Percentiles rank a stretch among this genome's conserved stretches.
Conservation (phyloP, 768 basidiomycete species). For the Amyloporia xantha region DNA sequence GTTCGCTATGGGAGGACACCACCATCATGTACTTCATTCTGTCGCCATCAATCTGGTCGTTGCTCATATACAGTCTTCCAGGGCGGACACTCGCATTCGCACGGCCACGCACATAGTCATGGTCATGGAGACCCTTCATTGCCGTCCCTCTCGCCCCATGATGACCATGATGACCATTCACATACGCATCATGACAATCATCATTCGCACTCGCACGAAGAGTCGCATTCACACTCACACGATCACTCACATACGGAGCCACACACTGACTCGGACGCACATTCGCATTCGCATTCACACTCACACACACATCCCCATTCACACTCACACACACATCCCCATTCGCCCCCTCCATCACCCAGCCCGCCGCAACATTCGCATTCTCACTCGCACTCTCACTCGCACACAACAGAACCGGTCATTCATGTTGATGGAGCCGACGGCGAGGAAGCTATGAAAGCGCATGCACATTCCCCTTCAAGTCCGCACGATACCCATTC, state of each 20-base stretch:
- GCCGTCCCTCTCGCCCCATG: slow-evolving; percentile 5
- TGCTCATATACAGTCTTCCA: slow-evolving; percentile 11
- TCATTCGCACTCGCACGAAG: slow-evolving; percentile 4
- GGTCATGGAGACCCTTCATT: slow-evolving; percentile 22
- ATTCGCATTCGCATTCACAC: slow-evolving; percentile 18
- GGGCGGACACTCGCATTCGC: slow-evolving; percentile 50
- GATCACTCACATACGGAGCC: slow-evolving; percentile 11
- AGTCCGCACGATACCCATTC: slow-evolving; percentile 8
- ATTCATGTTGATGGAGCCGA: slow-evolving; percentile 16
- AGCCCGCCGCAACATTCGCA: slow-evolving; percentile 18
- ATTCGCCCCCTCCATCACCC: slow-evolving; percentile 12
- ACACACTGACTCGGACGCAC: slow-evolving; percentile 1
- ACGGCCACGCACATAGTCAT: slow-evolving; percentile 26
- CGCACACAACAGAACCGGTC: slow-evolving; percentile 16
- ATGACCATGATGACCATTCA: slow-evolving; percentile 19
- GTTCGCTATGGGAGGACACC: slow-evolving; percentile 97
- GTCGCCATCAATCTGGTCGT: not conserved
- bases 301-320: slow-evolving; percentile 15
- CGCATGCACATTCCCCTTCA: slow-evolving; percentile 12
- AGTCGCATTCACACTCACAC: slow-evolving; percentile 15
- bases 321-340: slow-evolving; percentile 20
- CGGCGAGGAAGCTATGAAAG: not conserved
- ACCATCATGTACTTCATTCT: slow-evolving; percentile 56
- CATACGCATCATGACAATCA: slow-evolving; percentile 9
- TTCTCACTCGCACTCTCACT: slow-evolving; percentile 20